These are phyloP conservation scores for Taphrina confusa DNA, from an alignment of 1,139 yeast species.

Conservation along the genomic window DNA sequence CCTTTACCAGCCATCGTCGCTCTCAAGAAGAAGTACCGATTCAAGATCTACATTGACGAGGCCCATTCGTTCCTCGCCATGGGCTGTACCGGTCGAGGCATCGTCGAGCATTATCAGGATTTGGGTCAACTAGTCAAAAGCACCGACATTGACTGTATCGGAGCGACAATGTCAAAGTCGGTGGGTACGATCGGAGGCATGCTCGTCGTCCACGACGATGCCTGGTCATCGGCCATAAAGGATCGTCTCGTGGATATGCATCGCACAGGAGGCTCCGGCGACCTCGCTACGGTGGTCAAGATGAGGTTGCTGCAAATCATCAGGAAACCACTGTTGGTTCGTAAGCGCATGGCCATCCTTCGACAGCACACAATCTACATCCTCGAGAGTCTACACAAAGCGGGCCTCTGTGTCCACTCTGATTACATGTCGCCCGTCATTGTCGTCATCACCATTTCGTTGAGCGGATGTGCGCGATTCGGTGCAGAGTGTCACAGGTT, in stretches of 20 bases:
- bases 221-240: not conserved
- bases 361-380: slow-evolving; percentile 30
- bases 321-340: slow-evolving; percentile 14
- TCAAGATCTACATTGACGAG: slow-evolving; percentile 88
- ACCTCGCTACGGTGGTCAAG: slow-evolving; percentile 31
- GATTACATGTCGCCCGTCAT: slow-evolving; percentile 32
- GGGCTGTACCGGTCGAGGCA: slow-evolving; percentile 87
- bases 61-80: slow-evolving; percentile 98
- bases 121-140: slow-evolving; percentile 16
- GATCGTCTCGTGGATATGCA: slow-evolving; percentile 17
- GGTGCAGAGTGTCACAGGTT: slow-evolving; percentile 28
- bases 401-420: slow-evolving; percentile 30
- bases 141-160: slow-evolving; percentile 28
- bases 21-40: slow-evolving; percentile 79
- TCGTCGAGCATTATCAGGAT: slow-evolving; percentile 31
- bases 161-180: slow-evolving; percentile 30
- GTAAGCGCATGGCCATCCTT: slow-evolving; percentile 23
- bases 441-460: slow-evolving; percentile 21
- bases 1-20: slow-evolving; percentile 76
- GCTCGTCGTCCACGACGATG: slow-evolving; percentile 16
- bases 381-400: slow-evolving; percentile 28
- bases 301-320: slow-evolving; percentile 27
- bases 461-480: slow-evolving; percentile 29
- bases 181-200: slow-evolving; percentile 30
- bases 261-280: slow-evolving; percentile 19